phyloP scores from a whole-genome alignment of 768 basidiomycete genomes.

The Podaxis mareebaensis region DNA sequence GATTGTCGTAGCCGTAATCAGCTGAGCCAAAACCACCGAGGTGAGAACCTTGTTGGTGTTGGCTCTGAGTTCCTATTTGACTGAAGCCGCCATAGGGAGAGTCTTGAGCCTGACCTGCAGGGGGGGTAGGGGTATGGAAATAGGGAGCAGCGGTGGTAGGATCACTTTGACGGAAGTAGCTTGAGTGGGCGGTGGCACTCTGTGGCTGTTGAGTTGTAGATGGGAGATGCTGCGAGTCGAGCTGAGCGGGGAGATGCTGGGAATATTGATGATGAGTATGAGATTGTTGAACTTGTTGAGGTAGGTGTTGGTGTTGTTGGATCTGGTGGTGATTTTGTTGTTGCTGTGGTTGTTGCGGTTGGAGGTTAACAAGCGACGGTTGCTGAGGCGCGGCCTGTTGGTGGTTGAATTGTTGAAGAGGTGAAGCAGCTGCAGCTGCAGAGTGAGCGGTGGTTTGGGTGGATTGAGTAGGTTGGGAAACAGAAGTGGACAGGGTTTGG shows the following conservation, averaged over 20 bases:
- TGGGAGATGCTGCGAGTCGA: conserved; percentile 33
- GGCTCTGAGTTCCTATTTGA: conserved; percentile 55
- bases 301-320: conserved; percentile 41
- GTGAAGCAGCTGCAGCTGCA: conserved; percentile 33
- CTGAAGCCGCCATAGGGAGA: conserved; percentile 67
- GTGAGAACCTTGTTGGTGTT: conserved; percentile 62
- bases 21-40: conserved; percentile 55
- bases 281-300: conserved; percentile 45
- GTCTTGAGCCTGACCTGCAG: conserved; percentile 62
- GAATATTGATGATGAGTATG: conserved; percentile 56
- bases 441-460: conserved; percentile 29
- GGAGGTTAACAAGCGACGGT: conserved; percentile 25
- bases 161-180: conserved; percentile 72
- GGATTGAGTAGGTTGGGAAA: conserved; percentile 40
- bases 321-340: conserved; percentile 32
- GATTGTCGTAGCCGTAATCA: conserved; percentile 74
- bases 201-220: conserved; percentile 44
- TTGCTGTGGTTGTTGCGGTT: conserved; percentile 31
- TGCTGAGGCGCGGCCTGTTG: conserved; percentile 34
- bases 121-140: conserved; percentile 79
- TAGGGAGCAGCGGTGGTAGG: conserved; percentile 50
- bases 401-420: conserved; percentile 42
- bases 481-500: conserved; percentile 34
- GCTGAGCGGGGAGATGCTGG: conserved; percentile 63
- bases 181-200: conserved; percentile 45